Percentiles rank a stretch among this genome's conserved stretches.
phyloP scores from a whole-genome alignment of 2,329 filamentous ascomycete genomes.

The Ascocoryne sarcoides region DNA sequence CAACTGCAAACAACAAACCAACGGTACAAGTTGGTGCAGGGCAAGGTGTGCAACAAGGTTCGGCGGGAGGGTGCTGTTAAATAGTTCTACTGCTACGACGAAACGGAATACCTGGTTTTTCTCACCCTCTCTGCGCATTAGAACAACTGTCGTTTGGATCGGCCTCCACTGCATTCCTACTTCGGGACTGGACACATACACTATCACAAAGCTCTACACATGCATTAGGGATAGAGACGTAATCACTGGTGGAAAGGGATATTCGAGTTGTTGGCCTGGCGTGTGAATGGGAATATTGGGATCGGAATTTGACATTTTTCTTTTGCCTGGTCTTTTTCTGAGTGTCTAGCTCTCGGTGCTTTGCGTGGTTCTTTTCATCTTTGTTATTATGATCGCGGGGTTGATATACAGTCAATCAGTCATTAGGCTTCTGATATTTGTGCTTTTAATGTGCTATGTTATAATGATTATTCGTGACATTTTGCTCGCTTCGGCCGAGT shows the following conservation, averaged over 20 bases:
- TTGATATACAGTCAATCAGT: constrained; percentile 33
- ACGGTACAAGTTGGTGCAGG: constrained; percentile 93
- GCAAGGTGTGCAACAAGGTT: constrained; percentile 83
- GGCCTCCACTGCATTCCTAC: constrained; percentile 23
- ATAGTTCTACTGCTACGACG: constrained; percentile 23
- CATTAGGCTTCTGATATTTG: constrained; percentile 42
- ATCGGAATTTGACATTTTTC: constrained; percentile 17
- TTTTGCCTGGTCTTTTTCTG: constrained; percentile 14
- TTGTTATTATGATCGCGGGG: constrained; percentile 14
- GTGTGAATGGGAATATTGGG: constrained; percentile 16
- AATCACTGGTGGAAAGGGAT: constrained; percentile 23
- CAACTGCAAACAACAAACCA: constrained; percentile 92
- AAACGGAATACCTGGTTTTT: constrained; percentile 15
- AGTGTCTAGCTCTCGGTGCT: constrained; percentile 9
- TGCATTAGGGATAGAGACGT: constrained; percentile 24
- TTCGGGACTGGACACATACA: constrained; percentile 21
- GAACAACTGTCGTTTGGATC: constrained; percentile 26
- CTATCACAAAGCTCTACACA: constrained; percentile 15
- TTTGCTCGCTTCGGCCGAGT: not conserved
- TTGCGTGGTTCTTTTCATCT: constrained; percentile 18
- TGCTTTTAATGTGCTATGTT: constrained; percentile 31
- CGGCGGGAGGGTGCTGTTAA: constrained; percentile 87
- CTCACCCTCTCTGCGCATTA: constrained; percentile 25
- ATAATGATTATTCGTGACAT: not conserved
- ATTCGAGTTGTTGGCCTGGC: constrained; percentile 20